Conservation (phyloP, 768 basidiomycete genomes). For the Postia placenta region DNA sequence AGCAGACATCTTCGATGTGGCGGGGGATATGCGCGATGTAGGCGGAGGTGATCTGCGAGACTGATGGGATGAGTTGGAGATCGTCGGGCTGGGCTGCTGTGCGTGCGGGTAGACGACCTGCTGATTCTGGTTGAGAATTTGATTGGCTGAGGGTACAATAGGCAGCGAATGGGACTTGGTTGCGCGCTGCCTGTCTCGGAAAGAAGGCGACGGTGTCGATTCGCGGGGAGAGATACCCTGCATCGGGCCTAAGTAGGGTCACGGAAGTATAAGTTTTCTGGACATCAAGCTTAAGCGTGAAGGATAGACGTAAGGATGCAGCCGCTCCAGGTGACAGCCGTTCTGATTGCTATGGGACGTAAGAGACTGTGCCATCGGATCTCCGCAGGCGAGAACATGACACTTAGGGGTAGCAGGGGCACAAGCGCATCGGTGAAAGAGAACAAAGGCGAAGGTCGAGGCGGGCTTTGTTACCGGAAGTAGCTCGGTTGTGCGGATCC, state of each 20-base stretch:
- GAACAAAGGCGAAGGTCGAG: neutral
- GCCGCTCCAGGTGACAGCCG: neutral
- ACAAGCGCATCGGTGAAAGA: too few relatives aligned
- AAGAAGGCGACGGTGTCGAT: conserved; percentile 36
- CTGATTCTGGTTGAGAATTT: conserved; percentile 39
- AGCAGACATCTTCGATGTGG: conserved; percentile 26
- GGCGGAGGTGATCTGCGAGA: conserved; percentile 27
- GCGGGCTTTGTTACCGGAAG: neutral
- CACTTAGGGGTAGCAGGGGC: too few relatives aligned
- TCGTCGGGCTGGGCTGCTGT: conserved; percentile 31
- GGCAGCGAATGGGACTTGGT: conserved; percentile 59
- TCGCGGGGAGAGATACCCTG: conserved; percentile 34
- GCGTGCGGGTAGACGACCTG: conserved; percentile 30
- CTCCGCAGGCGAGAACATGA: neutral
- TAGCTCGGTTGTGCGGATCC: neutral
- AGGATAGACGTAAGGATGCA: neutral
- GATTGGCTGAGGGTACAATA: conserved; percentile 50
- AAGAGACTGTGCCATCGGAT: neutral
- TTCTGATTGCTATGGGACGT: neutral
- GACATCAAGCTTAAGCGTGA: conserved; percentile 3
- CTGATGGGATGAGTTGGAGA: conserved; percentile 27
- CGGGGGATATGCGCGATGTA: conserved; percentile 26
- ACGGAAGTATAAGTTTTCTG: conserved; percentile 13
- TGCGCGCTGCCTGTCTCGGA: conserved; percentile 43
- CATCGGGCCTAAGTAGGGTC: conserved; percentile 20